Evolutionary conservation across 441 rosid species (phyloP), one percentile per base, ranked within the genome.

Genomic region (Syzygium malaccense): DNA sequence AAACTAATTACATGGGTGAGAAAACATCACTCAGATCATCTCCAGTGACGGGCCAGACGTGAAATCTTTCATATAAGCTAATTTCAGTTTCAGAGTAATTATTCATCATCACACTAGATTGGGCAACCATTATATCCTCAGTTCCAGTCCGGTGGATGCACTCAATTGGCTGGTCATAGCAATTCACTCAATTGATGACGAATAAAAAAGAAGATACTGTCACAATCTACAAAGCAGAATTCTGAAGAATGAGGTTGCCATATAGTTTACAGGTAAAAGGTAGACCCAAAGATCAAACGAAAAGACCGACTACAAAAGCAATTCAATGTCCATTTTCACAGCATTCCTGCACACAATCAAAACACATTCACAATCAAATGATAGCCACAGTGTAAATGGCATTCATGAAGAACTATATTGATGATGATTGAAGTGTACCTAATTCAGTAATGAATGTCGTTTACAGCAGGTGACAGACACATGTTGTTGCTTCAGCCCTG

Each of bases 291-390:
- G 87, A 85, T 49, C 49, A 55, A 45, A 85, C 66, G 48, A 33
- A 45, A 53, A 25, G 6, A 58, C 17, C 54, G 0, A 45, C 41
- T 85, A 14, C n/a, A 17, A 58, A 85, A 58, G 87, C 87, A 85
- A 55, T 55, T 30, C 48, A 54, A 58, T 88, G 91, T 80, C 91
- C 85, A 90, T 79, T 88, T 90, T 68, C 90, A 85, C 8, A 9
- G 87, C 71, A 90, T 89, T 91, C 95, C 97, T 95, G 96, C 91
- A 92, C 88, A 90, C 45, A 86, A 75, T 75, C n/a, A 28, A 92
- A 45, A 57, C 88, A 41, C 13, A 30, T 41, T 75, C n/a, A 28
- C 85, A 55, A 56, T 60, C n/a, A 75, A 78, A 78, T 54, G 60
- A 79, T 54, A 75, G 85, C 79, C 48, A 53, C n/a, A 25, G 62